phyloP scores from a whole-genome alignment of 257 asterid species.

The Rubia yunnanensis region DNA sequence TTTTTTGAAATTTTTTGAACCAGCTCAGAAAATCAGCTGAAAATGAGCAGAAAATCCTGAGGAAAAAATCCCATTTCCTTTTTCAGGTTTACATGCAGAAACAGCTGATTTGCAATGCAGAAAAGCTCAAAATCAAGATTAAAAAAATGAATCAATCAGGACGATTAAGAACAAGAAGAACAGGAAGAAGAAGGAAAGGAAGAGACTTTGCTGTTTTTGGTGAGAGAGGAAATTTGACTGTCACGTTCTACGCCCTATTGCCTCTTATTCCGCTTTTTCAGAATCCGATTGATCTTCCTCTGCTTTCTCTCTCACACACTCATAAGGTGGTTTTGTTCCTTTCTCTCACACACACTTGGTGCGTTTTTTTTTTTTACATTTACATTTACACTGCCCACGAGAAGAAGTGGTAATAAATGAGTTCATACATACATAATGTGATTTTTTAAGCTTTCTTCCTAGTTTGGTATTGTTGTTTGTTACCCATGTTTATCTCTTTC shows the following conservation, averaged over 20 bases:
- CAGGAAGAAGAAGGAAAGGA: slow-evolving; percentile 7
- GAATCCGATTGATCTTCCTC: neutral
- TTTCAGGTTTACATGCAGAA: neutral
- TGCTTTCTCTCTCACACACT: slow-evolving; percentile 2
- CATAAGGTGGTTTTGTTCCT: too few relatives aligned
- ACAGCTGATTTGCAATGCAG: neutral
- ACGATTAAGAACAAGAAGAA: neutral
- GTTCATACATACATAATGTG: neutral
- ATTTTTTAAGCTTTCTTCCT: neutral
- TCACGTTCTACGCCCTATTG: slow-evolving; percentile 37
- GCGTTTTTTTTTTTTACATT: neutral
- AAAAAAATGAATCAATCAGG: neutral
- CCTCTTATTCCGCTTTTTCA: slow-evolving; percentile 22
- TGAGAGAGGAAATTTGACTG: slow-evolving; percentile 22
- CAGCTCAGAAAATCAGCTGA: slow-evolving; percentile 19
- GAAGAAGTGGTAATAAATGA: neutral
- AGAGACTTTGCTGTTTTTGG: slow-evolving; percentile 13
- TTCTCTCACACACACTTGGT: too few relatives aligned
- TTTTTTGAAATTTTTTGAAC: slow-evolving; percentile 10
- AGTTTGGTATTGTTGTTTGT: neutral
- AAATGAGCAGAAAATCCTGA: neutral
- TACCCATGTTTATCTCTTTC: neutral
- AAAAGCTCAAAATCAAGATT: neutral
- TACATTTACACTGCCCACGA: neutral
- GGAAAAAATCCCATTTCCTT: neutral